Evolutionary conservation across 306 rosid species (phyloP).

Genomic region (Potentilla sterilis): DNA sequence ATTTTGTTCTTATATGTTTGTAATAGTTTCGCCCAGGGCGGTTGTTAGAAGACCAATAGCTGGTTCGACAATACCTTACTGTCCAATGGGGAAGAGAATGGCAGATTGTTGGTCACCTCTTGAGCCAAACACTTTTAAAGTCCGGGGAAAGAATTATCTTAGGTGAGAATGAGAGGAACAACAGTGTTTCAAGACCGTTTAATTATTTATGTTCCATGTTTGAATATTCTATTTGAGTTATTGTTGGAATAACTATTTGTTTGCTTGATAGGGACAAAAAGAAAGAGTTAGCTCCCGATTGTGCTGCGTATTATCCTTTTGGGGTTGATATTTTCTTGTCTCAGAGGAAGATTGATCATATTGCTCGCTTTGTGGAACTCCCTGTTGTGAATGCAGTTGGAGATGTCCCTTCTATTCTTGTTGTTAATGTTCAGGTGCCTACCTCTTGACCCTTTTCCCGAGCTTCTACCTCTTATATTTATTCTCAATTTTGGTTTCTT

Average conservation of each 20-base stretch:
- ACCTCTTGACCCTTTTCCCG: neutral
- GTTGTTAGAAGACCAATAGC: slow-evolving; percentile 62
- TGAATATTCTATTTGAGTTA: slow-evolving; percentile 14
- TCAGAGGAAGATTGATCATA: slow-evolving; percentile 75
- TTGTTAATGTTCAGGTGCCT: slow-evolving; percentile 84
- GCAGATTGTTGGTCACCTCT: slow-evolving; percentile 80
- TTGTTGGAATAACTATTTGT: slow-evolving; percentile 20
- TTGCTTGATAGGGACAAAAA: slow-evolving; percentile 78
- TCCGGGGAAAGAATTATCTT: slow-evolving; percentile 76
- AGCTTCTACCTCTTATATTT: slow-evolving; percentile 3
- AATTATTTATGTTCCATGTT: neutral
- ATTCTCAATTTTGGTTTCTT: neutral
- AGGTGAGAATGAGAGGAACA: slow-evolving; percentile 42
- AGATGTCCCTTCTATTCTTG: slow-evolving; percentile 78
- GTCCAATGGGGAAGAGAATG: slow-evolving; percentile 62
- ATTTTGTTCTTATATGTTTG: slow-evolving; percentile 30
- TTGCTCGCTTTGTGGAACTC: slow-evolving; percentile 91
- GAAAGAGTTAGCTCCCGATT: slow-evolving; percentile 73
- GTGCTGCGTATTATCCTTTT: slow-evolving; percentile 80
- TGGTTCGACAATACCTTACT: slow-evolving; percentile 63
- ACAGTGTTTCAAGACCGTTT: neutral
- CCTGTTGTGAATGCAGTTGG: slow-evolving; percentile 58
- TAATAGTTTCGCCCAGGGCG: slow-evolving; percentile 71
- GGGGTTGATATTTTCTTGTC: slow-evolving; percentile 82
- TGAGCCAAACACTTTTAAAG: slow-evolving; percentile 82